Conservation (phyloP, 148 eudicot species). For the Spergularia bocconei region DNA sequence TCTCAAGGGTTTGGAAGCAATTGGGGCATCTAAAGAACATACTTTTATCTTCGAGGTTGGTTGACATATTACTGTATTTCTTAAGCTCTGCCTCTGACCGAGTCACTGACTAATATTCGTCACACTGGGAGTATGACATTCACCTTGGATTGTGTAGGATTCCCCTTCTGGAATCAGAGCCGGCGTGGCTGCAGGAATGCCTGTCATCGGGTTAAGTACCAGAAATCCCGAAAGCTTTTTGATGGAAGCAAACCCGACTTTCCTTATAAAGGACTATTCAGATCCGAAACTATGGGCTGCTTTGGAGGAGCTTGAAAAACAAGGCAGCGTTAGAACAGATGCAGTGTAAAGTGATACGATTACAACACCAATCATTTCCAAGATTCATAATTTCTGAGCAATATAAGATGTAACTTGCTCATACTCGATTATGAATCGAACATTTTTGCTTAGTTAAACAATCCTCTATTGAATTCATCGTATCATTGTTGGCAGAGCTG, state of each 20-base stretch:
- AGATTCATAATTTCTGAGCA: background rate
- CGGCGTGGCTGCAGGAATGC: conserved; percentile 97
- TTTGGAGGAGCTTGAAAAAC: conserved; percentile 66
- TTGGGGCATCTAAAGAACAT: conserved; percentile 75
- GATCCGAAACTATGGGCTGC: conserved; percentile 88
- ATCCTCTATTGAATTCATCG: background rate
- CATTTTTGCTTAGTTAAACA: conserved; percentile 2
- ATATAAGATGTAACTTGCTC: background rate
- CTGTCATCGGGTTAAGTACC: conserved; percentile 72
- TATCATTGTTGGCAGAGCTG: background rate
- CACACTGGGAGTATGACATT: background rate
- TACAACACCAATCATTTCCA: background rate
- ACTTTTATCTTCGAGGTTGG: conserved; percentile 77
- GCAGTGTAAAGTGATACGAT: conserved; percentile 16
- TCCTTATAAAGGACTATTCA: conserved; percentile 70
- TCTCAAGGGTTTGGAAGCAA: conserved; percentile 63
- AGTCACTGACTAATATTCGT: too few species aligned
- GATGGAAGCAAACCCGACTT: conserved; percentile 64
- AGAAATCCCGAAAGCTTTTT: conserved; percentile 67
- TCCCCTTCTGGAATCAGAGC: conserved; percentile 92
- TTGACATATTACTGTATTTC: too few species aligned
- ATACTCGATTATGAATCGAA: background rate
- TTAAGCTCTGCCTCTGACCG: too few species aligned
- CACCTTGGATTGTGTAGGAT: conserved; percentile 45
- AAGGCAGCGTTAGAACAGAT: conserved; percentile 29